Percentiles rank a stretch among this genome's conserved stretches.
Conservation (phyloP, 305 asterid genomes). For the Lippia alba region DNA sequence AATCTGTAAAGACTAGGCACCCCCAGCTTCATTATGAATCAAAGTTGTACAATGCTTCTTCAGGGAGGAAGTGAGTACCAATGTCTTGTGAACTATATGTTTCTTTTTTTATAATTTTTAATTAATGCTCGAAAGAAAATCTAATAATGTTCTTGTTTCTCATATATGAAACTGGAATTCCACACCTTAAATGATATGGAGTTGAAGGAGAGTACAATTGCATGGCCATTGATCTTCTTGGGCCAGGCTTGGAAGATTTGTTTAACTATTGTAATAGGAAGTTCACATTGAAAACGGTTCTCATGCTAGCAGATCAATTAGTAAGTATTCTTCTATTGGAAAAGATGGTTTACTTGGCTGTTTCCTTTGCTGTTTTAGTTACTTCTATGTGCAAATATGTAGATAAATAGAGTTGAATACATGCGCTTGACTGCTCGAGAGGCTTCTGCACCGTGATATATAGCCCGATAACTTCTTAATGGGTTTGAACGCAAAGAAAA, state of each 20-base stretch:
- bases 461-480: slow-evolving; percentile 97
- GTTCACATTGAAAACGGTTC: slow-evolving; percentile 84
- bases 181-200: slow-evolving; percentile 95
- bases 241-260: slow-evolving; percentile 96
- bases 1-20: slow-evolving; percentile 88
- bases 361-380: slow-evolving; percentile 29
- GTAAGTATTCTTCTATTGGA: slow-evolving; percentile 51
- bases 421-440: slow-evolving; percentile 92
- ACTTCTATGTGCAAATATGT: slow-evolving; percentile 31
- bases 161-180: slow-evolving; percentile 85
- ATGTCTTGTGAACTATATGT: slow-evolving; percentile 5
- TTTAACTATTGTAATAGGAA: slow-evolving; percentile 91
- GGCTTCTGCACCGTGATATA: slow-evolving; percentile 97
- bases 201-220: slow-evolving; percentile 90
- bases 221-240: slow-evolving; percentile 94
- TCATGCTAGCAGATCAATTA: slow-evolving; percentile 94
- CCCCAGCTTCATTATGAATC: slow-evolving; percentile 97
- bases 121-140: slow-evolving; percentile 10
- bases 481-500: slow-evolving; percentile 97
- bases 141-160: slow-evolving; percentile 33
- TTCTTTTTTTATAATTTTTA: slow-evolving; percentile 15
- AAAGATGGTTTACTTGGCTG: slow-evolving; percentile 11
- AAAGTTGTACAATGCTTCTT: slow-evolving; percentile 90
- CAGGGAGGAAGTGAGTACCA: slow-evolving; percentile 91
- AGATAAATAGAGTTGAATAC: slow-evolving; percentile 96